Percentiles rank a stretch among this genome's conserved stretches.
Evolutionary conservation across 495 filamentous ascomycete genomes (phyloP).

Genomic region (Penicillium cosmopolitanum): DNA sequence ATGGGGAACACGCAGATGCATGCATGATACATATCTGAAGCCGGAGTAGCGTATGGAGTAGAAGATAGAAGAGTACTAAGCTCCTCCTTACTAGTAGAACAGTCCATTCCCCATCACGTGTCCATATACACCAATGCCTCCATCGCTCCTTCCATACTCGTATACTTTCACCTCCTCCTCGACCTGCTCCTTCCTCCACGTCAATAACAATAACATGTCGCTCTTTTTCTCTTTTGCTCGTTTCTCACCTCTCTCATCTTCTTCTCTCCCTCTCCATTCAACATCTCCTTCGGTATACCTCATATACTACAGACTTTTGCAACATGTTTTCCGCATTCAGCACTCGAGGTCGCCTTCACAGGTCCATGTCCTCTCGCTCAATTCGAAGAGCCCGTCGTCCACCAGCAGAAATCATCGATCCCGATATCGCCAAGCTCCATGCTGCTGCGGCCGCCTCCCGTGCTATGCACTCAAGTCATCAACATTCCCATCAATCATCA

Average conservation of each 20-base stretch:
- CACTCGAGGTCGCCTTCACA: conserved; percentile 52
- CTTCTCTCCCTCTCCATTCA: neutral
- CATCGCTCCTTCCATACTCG: neutral
- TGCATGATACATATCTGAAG: neutral
- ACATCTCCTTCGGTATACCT: conserved; percentile 10
- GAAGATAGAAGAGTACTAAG: no score
- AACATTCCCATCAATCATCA: conserved; percentile 24
- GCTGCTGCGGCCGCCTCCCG: conserved; percentile 69
- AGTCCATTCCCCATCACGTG: no score
- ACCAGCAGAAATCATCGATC: conserved; percentile 50
- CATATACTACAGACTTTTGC: conserved; percentile 28
- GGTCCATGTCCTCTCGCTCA: conserved; percentile 67
- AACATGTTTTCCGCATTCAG: conserved; percentile 36
- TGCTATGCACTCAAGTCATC: conserved; percentile 64
- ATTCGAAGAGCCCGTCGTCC: conserved; percentile 43
- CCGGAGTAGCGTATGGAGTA: no score
- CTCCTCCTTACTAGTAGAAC: no score
- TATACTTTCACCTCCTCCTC: no score
- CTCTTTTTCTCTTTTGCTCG: neutral
- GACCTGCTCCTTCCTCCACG: neutral
- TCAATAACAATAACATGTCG: neutral
- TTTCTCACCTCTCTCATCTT: neutral
- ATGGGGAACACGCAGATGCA: neutral
- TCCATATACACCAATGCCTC: neutral
- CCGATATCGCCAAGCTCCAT: conserved; percentile 59